Base-by-base conservation (phyloP, 768 basidiomycete species). In the Hortiboletus campestris region DNA sequence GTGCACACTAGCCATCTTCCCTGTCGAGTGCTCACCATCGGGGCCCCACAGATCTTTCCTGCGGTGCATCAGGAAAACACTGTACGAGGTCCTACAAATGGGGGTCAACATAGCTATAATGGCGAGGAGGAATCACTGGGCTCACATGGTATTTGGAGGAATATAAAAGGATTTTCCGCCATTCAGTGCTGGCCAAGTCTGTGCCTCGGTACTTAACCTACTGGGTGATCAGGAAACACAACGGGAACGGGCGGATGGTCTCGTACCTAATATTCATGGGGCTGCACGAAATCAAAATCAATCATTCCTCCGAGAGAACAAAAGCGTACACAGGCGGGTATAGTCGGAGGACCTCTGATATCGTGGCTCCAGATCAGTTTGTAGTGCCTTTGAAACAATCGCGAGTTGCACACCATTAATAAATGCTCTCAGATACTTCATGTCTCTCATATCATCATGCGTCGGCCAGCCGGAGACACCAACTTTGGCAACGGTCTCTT, bases 151-250 rank as follows among this genome's bases (percentile, higher is more conserved):
- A 4, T 63, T 17, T 1, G 79, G 72, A 0, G 84, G 83, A 38
- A 86, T 73, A 55, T 83, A 86, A 49, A 78, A 73, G 0, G 84
- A 80, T 51, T 78, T 79, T 35, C 78, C 68, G 14, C 64, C 69
- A 25, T 63, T 42, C 44, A 56, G 4, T 20, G 54, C 34, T 25
- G 64, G 68, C 66, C 53, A 68, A 38, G 62, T 51, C 1, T 59
- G 61, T 35, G 38, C 51, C 46, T 67, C 61, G 6, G 49, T n/a
- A 14, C 39, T 46, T 19, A 59, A 46, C 45, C 68, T 70, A 19
- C 6, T 16, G 17, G 31, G 16, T n/a, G 29, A 44, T 66, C 39
- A 62, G 57, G 19, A 3, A 1, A 19, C n/a, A 28, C 5, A 19
- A 2, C 6, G 4, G 20, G 29, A 12, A 20, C n/a, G 19, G 13